Conservation (phyloP, 2,329 filamentous ascomycete genomes). For the Phyllosticta citribraziliensis region DNA sequence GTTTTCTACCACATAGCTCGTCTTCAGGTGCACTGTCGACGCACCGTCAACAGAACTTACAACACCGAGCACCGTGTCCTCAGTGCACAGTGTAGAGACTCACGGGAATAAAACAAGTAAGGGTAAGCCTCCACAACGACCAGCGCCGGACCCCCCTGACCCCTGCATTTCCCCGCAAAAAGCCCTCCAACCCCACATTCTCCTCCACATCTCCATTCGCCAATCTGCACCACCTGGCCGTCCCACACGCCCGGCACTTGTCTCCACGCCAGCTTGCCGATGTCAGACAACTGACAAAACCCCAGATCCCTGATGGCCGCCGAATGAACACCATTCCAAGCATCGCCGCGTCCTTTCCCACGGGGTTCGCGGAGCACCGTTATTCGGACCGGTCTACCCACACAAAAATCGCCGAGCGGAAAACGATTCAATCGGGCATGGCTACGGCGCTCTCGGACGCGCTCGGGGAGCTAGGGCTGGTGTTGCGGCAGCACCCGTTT, state of each 20-base stretch:
- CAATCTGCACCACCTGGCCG: too few species aligned
- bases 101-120: not conserved
- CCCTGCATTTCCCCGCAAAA: not conserved
- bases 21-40: too few species aligned
- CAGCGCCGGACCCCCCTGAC: not conserved
- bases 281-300: not conserved
- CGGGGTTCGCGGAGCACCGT: too few species aligned
- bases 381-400: too few species aligned
- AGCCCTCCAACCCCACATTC: not conserved
- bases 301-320: not conserved
- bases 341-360: too few species aligned
- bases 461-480: not conserved
- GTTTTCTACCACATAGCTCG: too few species aligned
- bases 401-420: not conserved
- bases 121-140: not conserved
- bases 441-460: not conserved
- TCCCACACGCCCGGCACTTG: not conserved
- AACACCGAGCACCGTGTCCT: too few species aligned
- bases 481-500: conserved; percentile 4
- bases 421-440: not conserved
- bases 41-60: too few species aligned
- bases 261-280: not conserved
- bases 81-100: not conserved
- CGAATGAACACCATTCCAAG: too few species aligned
- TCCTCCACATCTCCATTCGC: not conserved